Conservation (phyloP, 202 grass and related monocot species). For the Sporobolus alterniflorus region DNA sequence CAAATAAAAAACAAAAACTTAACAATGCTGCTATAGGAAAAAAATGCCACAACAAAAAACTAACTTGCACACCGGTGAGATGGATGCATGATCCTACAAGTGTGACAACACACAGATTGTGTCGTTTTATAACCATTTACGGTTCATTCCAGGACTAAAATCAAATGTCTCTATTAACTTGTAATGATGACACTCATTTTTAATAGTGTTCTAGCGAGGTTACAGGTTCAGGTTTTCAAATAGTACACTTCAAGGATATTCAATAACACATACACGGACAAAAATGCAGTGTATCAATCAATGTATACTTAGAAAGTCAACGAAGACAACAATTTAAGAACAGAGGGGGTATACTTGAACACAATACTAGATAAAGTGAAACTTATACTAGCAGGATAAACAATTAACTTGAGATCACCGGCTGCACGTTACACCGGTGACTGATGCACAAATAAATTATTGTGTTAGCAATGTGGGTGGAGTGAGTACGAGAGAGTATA, state of each 20-base stretch:
- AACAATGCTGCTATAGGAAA: constrained; percentile 1
- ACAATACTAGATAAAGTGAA: no score
- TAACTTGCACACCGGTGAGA: neutral
- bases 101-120: no score
- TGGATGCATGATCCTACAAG: no score
- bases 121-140: neutral
- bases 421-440: no score
- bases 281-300: neutral
- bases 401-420: no score
- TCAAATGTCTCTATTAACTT: neutral
- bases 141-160: neutral
- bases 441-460: no score
- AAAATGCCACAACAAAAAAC: neutral
- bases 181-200: neutral
- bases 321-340: no score
- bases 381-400: no score
- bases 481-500: neutral
- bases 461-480: neutral
- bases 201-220: no score
- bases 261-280: neutral
- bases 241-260: neutral
- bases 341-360: no score
- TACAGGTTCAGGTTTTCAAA: neutral
- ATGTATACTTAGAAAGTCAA: no score
- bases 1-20: neutral